Conservation (phyloP, 257 asterid species). For the Perilla frutescens region DNA sequence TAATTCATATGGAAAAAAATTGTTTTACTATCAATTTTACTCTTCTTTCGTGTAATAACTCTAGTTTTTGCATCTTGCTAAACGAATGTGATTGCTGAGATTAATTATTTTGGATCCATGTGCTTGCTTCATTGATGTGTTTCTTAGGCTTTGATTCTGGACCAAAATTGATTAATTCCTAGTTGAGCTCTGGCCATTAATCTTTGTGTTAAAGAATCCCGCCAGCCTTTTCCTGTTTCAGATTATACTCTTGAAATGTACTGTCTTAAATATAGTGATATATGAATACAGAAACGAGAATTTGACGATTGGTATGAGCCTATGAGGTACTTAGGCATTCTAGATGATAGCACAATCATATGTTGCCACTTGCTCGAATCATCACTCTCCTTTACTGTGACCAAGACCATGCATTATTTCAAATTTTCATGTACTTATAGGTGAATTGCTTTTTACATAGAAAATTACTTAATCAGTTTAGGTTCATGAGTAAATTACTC, state of each 20-base stretch:
- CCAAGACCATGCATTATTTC: not conserved
- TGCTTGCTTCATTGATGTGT: conserved; percentile 16
- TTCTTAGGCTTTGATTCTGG: not conserved
- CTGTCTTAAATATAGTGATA: not conserved
- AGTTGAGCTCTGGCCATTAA: not conserved
- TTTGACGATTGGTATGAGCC: conserved; percentile 7
- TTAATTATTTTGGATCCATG: conserved; percentile 3
- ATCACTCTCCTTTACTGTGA: not conserved
- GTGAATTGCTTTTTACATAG: not conserved
- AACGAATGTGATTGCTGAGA: conserved; percentile 1
- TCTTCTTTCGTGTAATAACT: not conserved
- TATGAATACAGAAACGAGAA: not conserved
- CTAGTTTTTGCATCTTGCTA: not conserved
- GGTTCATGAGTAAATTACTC: conserved; percentile 10
- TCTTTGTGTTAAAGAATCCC: too few species aligned
- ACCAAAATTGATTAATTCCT: not conserved
- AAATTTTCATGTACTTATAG: not conserved
- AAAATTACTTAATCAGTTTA: not conserved
- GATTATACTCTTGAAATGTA: conserved; percentile 12
- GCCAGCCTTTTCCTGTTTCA: too few species aligned
- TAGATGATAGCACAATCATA: not conserved
- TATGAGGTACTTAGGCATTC: conserved; percentile 13
- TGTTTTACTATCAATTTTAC: not conserved
- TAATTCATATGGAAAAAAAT: not conserved
- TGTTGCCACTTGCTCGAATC: conserved; percentile 22